phyloP scores from a whole-genome alignment of 768 basidiomycete species.

The Russula lepida region DNA sequence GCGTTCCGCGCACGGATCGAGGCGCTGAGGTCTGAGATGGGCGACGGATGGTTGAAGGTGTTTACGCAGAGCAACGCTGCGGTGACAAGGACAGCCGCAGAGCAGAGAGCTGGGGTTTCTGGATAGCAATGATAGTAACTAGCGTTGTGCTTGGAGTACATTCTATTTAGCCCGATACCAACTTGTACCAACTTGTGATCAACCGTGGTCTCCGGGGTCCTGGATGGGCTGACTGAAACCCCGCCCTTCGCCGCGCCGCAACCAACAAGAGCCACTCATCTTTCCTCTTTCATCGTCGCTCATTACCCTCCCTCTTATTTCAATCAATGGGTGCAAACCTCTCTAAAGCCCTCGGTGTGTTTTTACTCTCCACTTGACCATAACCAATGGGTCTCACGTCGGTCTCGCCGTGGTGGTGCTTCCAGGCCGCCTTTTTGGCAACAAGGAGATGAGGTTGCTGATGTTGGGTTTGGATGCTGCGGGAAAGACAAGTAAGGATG shows the following conservation, averaged over 20 bases:
- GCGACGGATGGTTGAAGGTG: conserved; percentile 83
- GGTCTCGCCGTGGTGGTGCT: background rate
- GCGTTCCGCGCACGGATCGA: conserved; percentile 72
- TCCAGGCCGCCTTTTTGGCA: conserved; percentile 90
- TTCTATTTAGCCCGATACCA: background rate
- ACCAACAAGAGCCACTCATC: conserved; percentile 7
- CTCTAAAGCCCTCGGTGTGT: conserved; percentile 72
- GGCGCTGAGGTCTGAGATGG: conserved; percentile 78
- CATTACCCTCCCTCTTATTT: conserved; percentile 42
- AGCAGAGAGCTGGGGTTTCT: conserved; percentile 3
- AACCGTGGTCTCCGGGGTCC: conserved; percentile 2
- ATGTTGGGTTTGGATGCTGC: conserved; percentile 98
- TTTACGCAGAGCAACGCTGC: conserved; percentile 53
- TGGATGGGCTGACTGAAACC: background rate
- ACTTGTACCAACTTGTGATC: background rate
- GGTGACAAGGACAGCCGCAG: background rate
- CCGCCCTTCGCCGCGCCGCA: background rate
- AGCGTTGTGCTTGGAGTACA: background rate
- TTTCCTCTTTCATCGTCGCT: conserved; percentile 42
- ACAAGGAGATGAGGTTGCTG: conserved; percentile 96
- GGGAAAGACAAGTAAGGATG: conserved; percentile 86
- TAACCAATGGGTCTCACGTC: conserved; percentile 8
- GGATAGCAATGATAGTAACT: background rate
- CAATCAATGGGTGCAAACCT: conserved; percentile 76
- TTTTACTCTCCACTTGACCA: background rate